These are phyloP conservation scores for Halenospora varia DNA, from an alignment of 495 filamentous ascomycete genomes.

Conservation along the genomic window DNA sequence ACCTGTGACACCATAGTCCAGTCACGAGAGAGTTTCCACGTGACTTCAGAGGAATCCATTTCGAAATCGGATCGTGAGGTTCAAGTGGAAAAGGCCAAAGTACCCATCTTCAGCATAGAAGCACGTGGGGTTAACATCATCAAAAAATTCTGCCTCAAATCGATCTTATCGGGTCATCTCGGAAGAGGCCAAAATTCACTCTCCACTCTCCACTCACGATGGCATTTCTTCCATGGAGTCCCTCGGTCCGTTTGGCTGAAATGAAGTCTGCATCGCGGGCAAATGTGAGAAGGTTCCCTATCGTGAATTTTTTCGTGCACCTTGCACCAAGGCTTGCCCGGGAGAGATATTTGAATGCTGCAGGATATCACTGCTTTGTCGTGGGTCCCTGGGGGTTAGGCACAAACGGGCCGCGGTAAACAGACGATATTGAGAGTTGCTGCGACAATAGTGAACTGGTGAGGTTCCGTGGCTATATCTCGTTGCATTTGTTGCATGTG, in stretches of 20 bases:
- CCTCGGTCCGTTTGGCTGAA: constrained; percentile 14
- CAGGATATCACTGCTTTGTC: background rate
- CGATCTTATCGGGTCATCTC: background rate
- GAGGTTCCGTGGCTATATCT: background rate
- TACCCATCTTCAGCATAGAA: background rate
- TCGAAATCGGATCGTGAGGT: background rate
- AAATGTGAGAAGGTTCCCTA: background rate
- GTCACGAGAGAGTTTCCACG: background rate
- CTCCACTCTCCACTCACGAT: background rate
- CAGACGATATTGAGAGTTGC: background rate
- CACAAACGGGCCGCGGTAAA: background rate
- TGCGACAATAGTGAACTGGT: background rate
- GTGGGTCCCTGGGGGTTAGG: background rate
- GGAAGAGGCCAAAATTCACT: background rate
- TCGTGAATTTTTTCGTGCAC: background rate
- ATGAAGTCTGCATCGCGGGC: background rate
- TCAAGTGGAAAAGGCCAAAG: background rate
- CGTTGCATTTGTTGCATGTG: background rate
- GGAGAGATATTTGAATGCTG: background rate
- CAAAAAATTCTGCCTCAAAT: background rate
- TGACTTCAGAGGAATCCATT: background rate
- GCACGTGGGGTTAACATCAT: background rate
- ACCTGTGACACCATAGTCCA: no score
- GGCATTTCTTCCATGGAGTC: constrained; percentile 7
- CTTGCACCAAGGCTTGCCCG: background rate